Evolutionary conservation across 495 filamentous ascomycete species (phyloP), one percentile per base, ranked within the genome.

Genomic region (Pseudomonodictys pantanalensis): DNA sequence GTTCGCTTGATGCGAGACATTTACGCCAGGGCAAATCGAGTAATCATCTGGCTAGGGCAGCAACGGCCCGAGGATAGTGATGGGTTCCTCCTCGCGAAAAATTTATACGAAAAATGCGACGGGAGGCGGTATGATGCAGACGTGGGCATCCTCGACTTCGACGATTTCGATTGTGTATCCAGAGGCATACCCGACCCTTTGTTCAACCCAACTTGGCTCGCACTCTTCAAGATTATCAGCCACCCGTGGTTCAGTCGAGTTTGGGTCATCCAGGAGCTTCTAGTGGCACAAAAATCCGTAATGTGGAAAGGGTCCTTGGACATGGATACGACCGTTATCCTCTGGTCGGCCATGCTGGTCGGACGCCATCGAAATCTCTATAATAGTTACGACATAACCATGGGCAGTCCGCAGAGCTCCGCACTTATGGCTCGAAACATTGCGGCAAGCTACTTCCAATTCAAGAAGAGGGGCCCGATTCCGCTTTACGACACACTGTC

Each of bases 31-130:
- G 47, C 47, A 17, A 25, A 25, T 18, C 20, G n/a, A 25, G 28
- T 18, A 25, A 33, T 51, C 26, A 32, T 51, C 24, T 51, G 47
- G 47, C 47, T 51, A 17, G 47, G 47, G n/a, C 47, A n/a, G 6
- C 42, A 45, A 15, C 32, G 32, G 32, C 32, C 32, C 32, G 32
- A 35, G 32, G 32, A 35, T 35, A 35, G 32, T 35, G 32, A 35
- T 35, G 32, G 32, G 32, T 35, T 35, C 32, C 32, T 35, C 32
- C 32, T 35, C 32, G 32, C 32, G 32, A 35, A 35, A 7, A 35
- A 35, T 35, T 35, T 35, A 35, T 35, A 35, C 32, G 32, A 35
- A 35, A 35, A 35, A 35, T 35, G 32, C 32, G 32, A 35, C 15
- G 32, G 32, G 32, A 35, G 32, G 32, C 32, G 32, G 32, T 35